These are phyloP conservation scores for Paraphoma chrysanthemicola DNA, from an alignment of 2,329 filamentous ascomycete species.

Conservation along the genomic window DNA sequence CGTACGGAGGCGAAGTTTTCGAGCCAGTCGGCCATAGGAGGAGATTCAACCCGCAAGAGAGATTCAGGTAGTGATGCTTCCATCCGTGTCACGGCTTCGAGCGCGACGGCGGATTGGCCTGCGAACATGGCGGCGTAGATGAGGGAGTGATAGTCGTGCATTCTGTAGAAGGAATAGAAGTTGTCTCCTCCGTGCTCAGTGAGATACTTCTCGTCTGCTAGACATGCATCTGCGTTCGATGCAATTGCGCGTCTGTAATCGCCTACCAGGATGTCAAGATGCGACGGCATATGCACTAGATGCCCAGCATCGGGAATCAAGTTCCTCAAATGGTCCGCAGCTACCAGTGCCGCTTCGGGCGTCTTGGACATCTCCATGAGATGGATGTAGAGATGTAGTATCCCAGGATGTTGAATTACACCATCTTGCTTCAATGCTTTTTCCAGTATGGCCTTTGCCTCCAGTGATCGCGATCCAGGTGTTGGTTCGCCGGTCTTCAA, in stretches of 20 bases:
- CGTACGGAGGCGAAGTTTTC: slow-evolving; percentile 74
- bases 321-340: slow-evolving; percentile 67
- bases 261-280: slow-evolving; percentile 76
- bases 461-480: slow-evolving; percentile 61
- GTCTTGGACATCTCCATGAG: slow-evolving; percentile 77
- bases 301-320: slow-evolving; percentile 75
- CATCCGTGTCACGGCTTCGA: slow-evolving; percentile 66
- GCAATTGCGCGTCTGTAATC: slow-evolving; percentile 72
- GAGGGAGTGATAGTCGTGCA: slow-evolving; percentile 76
- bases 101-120: slow-evolving; percentile 67
- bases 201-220: slow-evolving; percentile 72
- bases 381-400: slow-evolving; percentile 79
- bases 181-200: slow-evolving; percentile 65
- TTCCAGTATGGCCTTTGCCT: slow-evolving; percentile 67
- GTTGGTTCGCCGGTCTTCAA: slow-evolving; percentile 64
- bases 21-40: slow-evolving; percentile 81
- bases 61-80: slow-evolving; percentile 69
- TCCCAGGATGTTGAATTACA: slow-evolving; percentile 67
- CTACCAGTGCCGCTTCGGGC: slow-evolving; percentile 67
- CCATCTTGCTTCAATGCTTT: slow-evolving; percentile 59
- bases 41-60: slow-evolving; percentile 68
- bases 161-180: slow-evolving; percentile 79
- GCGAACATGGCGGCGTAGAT: slow-evolving; percentile 82
- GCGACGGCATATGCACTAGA: slow-evolving; percentile 77
- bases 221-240: slow-evolving; percentile 71